phyloP scores from a whole-genome alignment of 805 yeast genomes.

The Grigorovia humatica region DNA sequence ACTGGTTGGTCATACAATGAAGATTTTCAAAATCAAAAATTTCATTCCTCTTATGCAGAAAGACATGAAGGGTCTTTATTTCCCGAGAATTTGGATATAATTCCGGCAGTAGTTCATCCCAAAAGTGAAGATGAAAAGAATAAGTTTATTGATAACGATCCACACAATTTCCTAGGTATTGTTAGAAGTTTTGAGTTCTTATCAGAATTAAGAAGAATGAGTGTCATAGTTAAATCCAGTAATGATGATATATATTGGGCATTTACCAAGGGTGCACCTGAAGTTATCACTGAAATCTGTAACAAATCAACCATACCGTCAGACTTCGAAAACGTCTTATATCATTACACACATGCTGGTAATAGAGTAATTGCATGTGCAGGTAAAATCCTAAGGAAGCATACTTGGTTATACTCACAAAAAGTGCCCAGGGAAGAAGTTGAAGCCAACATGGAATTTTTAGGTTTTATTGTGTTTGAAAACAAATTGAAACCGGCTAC shows the following conservation, averaged over 20 bases:
- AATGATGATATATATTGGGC: constrained; percentile 35
- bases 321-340: constrained; percentile 62
- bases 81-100: constrained; percentile 34
- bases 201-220: constrained; percentile 80
- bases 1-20: constrained; percentile 71
- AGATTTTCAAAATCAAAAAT: constrained; percentile 37
- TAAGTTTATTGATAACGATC: constrained; percentile 28
- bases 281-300: constrained; percentile 75
- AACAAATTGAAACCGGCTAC: constrained; percentile 75
- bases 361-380: constrained; percentile 95
- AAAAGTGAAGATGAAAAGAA: constrained; percentile 18
- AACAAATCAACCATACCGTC: constrained; percentile 58
- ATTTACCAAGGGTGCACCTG: constrained; percentile 95
- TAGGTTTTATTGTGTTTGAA: constrained; percentile 88
- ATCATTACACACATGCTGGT: constrained; percentile 86
- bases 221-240: constrained; percentile 54
- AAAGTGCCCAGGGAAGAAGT: constrained; percentile 49
- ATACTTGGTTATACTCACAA: constrained; percentile 41
- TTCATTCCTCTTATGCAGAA: constrained; percentile 30
- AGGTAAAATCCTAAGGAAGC: constrained; percentile 39
- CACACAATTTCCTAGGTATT: constrained; percentile 34
- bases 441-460: constrained; percentile 59
- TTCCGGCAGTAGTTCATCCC: constrained; percentile 45
- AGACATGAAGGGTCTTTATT: constrained; percentile 31
- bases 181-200: constrained; percentile 68